Evolutionary conservation across 2,329 filamentous ascomycete species (phyloP), one percentile per base, ranked within the genome.

Genomic region (Colletotrichum plurivorum): DNA sequence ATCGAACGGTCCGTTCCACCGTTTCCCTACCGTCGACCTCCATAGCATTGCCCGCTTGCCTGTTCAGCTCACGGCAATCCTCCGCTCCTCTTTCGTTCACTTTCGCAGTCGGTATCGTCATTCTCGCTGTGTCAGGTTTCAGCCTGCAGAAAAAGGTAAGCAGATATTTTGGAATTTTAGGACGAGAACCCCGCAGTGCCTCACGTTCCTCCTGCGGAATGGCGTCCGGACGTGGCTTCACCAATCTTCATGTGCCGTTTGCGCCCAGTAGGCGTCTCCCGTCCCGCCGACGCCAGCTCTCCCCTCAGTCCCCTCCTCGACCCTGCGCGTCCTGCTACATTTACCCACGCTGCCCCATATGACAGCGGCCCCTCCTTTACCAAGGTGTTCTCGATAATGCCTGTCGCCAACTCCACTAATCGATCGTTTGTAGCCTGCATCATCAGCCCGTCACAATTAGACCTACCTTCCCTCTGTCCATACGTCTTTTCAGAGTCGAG

Each of bases 271-370:
- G 56, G 56, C 56, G 16, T 55, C n/a, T n/a, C 31, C 31, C 31
- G 31, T 36, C 31, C 27, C 52, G 22, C 46, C 27, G n/a, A 45
- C 49, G 18, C 13, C 27, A n/a, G n/a, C 18, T 64, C 48, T 43
- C 39, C 54, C 48, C 27, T 48, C n/a, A 27, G n/a, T 59, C 46
- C 13, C 52, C 52, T 55, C 25, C 20, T 48, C 59, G 43, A 22
- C 51, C 36, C 27, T 59, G 31, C 56, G 41, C 41, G 3, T 15
- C 41, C 41, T 15, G 41, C 4, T n/a, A n/a, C 41, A 3, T 43
- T 20, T 60, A 49, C 31, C 49, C 66, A 66, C 36, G 62, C 51
- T 51, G 55, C 66, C 66, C 55, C 52, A 27, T 67, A 18, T 58
- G 54, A 27, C 54, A 55, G 54, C 54, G 41, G 48, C 54, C 66